Evolutionary conservation across 2,329 filamentous ascomycete genomes (phyloP), one percentile per base, ranked within the genome.

Genomic region (Parafenestella ontariensis): DNA sequence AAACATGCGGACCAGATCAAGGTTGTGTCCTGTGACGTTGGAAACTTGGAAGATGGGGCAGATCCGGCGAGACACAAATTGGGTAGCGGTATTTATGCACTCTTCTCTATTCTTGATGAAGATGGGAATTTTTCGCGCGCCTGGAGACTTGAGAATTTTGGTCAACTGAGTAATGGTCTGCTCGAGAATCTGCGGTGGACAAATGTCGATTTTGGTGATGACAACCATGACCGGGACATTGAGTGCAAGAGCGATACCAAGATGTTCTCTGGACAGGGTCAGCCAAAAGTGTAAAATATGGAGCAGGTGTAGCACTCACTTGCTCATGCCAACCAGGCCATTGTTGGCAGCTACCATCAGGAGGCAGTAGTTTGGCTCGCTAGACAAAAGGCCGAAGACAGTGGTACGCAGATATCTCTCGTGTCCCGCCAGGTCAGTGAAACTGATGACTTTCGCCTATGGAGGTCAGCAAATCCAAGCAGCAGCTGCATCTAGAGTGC

Each of bases 271-370:
- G 28, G 10, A 37, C 15, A 21, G 37, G 33, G 45, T 65, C 31
- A 63, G 55, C 11, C 7, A 26, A 21, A 26, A 23, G 9, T 13
- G 8, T 48, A 13, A 5, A 11, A 2, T 26, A 6, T 40, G 10
- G 44, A 10, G n/a, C 6, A 17, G 18, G n/a, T 3, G 17, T 24
- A 36, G 26, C 20, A 46, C 61, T 44, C 59, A 68, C 65, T 96
- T 96, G 77, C 91, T 96, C 95, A 98, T 99, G 18, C 95, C 95
- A 42, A 98, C 91, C 41, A 99, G 81, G 3, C 95, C 95, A 71
- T 99, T 98, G 69, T 99, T 99, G 17, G 95, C 95, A 11, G 95
- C 95, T 0, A 99, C 95, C 95, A 99, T 99, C 43, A 99, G 85
- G 24, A 99, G 79, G 73, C 95, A 98, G 80, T 98, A 99, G 71